Evolutionary conservation across 73 alveolate species (phyloP), one percentile per base, ranked within the genome.

Genomic region (Paramecium pentaurelia): DNA sequence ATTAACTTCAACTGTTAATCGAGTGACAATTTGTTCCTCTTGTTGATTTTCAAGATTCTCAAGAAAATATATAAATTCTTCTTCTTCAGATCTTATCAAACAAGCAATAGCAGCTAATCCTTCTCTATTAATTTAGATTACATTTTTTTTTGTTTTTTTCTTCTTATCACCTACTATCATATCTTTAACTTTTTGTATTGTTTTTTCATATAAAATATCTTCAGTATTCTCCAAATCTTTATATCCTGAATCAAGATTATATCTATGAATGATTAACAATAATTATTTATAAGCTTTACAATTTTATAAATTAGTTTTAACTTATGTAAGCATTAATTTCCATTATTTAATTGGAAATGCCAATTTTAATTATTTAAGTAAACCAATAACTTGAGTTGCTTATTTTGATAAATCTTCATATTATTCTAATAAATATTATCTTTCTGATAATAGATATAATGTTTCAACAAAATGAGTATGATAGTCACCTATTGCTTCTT

Each of bases 401-500:
- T 34, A 75, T 37, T 22, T 75, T 6, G 42, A 37, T 32, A 75
- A 37, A 32, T 75, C 88, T 14, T 75, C 88, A 36, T 34, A 75
- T 37, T 75, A 37, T 37, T 75, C 49, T n/a, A 14, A 28, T 37
- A 75, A 18, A 10, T 75, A 75, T 38, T 75, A 75, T 75, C 88
- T 34, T 28, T 75, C 58, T 8, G 60, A 22, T n/a, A 75, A 40
- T 16, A 37, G 5, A 75, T 32, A 75, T 14, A 75, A 37, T 11
- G 68, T 45, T 34, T 75, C 88, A 11, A 75, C 49, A 38, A 75
- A 75, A 34, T 75, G 18, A n/a, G 20, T 2, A 75, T 75, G 88
- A 75, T 30, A 75, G 40, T 75, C 88, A 4, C 88, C 88, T 11
- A 75, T 75, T 6, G 88, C 36, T 36, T 75, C 88, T 18, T 75